phyloP scores from a whole-genome alignment of 2,329 filamentous ascomycete genomes.

The Torrubiella hemipterigena region DNA sequence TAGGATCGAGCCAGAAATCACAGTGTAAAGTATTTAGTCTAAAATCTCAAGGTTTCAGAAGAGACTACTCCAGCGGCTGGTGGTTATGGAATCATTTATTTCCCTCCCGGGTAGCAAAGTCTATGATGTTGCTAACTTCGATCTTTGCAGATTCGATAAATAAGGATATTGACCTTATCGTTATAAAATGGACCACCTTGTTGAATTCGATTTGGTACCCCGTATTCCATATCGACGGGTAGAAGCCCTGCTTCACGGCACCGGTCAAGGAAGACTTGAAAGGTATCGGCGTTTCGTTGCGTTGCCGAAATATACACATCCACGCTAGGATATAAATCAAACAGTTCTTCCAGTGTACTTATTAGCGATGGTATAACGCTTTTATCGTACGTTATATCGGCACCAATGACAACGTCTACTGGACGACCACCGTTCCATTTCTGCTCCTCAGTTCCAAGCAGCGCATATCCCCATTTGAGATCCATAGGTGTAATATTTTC shows the following conservation, averaged over 20 bases:
- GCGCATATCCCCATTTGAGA: slow-evolving; percentile 51
- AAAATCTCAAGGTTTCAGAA: no score
- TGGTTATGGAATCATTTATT: no score
- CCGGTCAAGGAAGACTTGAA: slow-evolving; percentile 47
- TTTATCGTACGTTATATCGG: slow-evolving; percentile 68
- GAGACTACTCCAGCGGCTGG: no score
- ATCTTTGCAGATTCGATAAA: slow-evolving; percentile 27
- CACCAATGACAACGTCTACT: slow-evolving; percentile 58
- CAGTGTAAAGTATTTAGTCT: no score
- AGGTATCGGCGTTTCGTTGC: slow-evolving; percentile 58
- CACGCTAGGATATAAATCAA: slow-evolving; percentile 41
- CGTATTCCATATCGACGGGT: slow-evolving; percentile 30
- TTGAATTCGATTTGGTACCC: slow-evolving; percentile 20
- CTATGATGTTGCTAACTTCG: no score
- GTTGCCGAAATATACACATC: slow-evolving; percentile 58
- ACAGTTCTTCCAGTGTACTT: slow-evolving; percentile 50
- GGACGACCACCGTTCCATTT: slow-evolving; percentile 33
- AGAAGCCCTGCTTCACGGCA: slow-evolving; percentile 37
- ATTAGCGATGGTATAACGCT: slow-evolving; percentile 51
- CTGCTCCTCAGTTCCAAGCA: slow-evolving; percentile 44
- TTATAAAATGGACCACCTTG: slow-evolving; percentile 56
- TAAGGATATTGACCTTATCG: slow-evolving; percentile 45
- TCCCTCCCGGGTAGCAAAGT: no score
- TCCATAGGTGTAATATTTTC: slow-evolving; percentile 35
- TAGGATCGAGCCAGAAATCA: no score